Evolutionary conservation across 78 protist species (phyloP).

Genomic region (Mantamonas sphyraenae): DNA sequence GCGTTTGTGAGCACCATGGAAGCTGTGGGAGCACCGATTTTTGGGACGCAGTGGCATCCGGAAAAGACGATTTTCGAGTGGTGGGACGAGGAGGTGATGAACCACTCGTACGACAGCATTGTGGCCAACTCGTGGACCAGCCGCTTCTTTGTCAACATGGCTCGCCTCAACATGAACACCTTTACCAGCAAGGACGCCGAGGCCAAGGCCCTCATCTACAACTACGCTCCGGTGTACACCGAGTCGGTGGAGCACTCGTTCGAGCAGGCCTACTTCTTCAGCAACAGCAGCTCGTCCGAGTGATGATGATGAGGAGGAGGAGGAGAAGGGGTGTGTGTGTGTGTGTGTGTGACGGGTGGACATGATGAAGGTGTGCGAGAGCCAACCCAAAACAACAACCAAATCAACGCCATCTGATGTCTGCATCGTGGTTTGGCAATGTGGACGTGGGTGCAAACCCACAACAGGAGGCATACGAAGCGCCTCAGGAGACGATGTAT

Average conservation of each 20-base stretch:
- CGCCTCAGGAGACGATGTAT: too few relatives aligned
- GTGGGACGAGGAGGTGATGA: neutral
- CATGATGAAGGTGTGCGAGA: too few relatives aligned
- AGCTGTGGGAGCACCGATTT: neutral
- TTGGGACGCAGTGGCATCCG: slow-evolving; percentile 12
- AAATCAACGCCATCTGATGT: too few relatives aligned
- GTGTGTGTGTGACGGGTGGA: too few relatives aligned
- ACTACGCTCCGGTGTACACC: neutral
- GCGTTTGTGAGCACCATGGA: slow-evolving; percentile 1
- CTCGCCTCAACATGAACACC: neutral
- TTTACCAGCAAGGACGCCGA: neutral
- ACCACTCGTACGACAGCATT: neutral
- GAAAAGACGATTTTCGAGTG: slow-evolving; percentile 14
- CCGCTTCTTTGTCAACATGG: neutral
- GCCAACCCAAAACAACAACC: too few relatives aligned
- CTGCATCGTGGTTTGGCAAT: too few relatives aligned
- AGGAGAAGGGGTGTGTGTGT: too few relatives aligned
- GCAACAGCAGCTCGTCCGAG: neutral
- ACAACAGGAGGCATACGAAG: too few relatives aligned
- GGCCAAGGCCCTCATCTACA: neutral
- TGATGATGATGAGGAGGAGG: too few relatives aligned
- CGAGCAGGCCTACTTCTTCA: slow-evolving; percentile 2
- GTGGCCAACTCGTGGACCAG: neutral
- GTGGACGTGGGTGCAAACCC: too few relatives aligned
- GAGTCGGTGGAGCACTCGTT: too few relatives aligned